Base-by-base conservation (phyloP, 768 basidiomycete genomes). In the Xerocomellus dryophilus region DNA sequence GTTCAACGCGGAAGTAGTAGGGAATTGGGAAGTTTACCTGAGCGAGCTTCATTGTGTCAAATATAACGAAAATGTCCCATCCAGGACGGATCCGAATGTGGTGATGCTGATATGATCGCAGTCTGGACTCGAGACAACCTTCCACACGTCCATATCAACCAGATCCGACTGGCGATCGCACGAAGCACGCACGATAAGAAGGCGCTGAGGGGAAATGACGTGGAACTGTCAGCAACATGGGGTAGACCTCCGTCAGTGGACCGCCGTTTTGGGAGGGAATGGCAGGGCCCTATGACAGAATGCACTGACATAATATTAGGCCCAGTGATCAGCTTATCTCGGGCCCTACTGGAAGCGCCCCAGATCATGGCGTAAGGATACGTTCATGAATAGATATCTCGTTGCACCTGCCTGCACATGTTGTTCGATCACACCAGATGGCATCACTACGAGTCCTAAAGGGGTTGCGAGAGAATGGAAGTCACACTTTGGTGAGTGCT, bases 381-480 rank as follows among this genome's bases (percentile, higher is more conserved):
- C 23, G 56, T 45, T 54, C 52, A 46, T 7, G 45, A 53, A 59
- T 60, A 48, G 53, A 50, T 48, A 53, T 43, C 54, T 40, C 27
- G 36, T 38, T 56, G 41, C 47, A 59, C 54, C 61, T 20, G 44
- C n/a, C 47, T 34, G 45, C 39, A 52, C 54, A 53, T 53, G 61
- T 46, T 42, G 50, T 53, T 61, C 45, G 53, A 61, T 64, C 63
- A 46, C 53, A 47, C 46, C 36, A 43, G 64, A 66, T 58, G 61
- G 50, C 53, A 65, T 58, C 58, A 60, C 57, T 50, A 60, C 56
- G 36, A 23, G 9, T 51, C 54, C 56, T 11, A n/a, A 62, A 60
- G 53, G 56, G 41, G 57, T 43, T 60, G 54, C 12, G 42, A 54
- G 54, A 59, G 58, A 65, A 65, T 65, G 64, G 64, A 66, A 66